Base-by-base conservation (phyloP, 345 rosid species). In the Dipteronia dyeriana region DNA sequence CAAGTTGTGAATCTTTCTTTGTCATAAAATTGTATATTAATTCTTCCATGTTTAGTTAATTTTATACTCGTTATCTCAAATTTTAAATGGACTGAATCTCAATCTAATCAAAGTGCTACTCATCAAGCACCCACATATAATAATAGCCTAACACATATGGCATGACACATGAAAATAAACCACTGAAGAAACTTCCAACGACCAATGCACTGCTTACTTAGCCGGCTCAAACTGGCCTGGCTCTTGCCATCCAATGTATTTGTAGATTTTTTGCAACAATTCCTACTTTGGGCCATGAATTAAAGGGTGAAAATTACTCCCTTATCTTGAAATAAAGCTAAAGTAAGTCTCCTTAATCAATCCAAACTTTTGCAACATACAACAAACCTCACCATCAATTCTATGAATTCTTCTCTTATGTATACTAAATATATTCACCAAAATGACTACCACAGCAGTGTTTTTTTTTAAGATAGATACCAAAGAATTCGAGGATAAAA, bases 401-500 rank as follows among this genome's bases (percentile, higher is more conserved):
- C 38, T 34, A 34, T 4, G 38, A 34, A 34, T 34, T 34, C 6
- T 34, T 34, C 38, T 34, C 38, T 34, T 34, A 34, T 6, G 4
- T 34, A 34, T 34, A 34, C 38, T 34, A 34, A 34, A 34, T 34
- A 5, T 34, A 34, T 34, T 34, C 5, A 34, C 38, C 38, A 34
- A 34, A 34, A 34, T 34, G 38, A 4, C 31, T 29, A 29, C 38
- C 4, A 34, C 6, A 34, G 38, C 38, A 34, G 38, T 34, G 38
- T 34, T 34, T 5, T 34, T 34, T 34, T 34, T 0, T 34, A 34
- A 34, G 38, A 34, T 34, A 34, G 38, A 34, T 38, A 75, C 72
- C 79, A 81, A 75, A 71, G 60, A 64, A 67, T 69, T 75, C 45
- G 65, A 66, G 49, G 19, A 71, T 75, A 81, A 49, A 81, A 62